phyloP scores from a whole-genome alignment of 2,329 filamentous ascomycete species.

The Canariomyces notabilis region DNA sequence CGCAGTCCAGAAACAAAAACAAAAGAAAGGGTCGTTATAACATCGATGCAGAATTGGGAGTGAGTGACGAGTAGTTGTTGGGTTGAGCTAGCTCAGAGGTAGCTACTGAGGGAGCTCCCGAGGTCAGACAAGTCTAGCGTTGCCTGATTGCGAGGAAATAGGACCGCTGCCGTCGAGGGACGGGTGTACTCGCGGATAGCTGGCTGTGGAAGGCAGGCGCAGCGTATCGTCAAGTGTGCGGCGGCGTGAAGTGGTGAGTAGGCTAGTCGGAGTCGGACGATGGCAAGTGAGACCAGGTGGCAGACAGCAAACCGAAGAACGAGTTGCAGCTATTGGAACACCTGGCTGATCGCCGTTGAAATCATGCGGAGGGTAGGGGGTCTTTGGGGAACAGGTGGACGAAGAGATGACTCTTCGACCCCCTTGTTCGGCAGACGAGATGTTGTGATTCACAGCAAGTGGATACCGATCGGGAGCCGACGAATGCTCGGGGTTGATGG shows the following conservation, averaged over 20 bases:
- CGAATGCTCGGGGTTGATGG: conserved; percentile 12
- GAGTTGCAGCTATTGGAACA: conserved; percentile 34
- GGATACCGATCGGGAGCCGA: conserved; percentile 21
- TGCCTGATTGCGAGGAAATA: neutral
- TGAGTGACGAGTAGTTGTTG: conserved; percentile 22
- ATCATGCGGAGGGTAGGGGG: conserved; percentile 36
- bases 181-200: conserved; percentile 5
- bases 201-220: conserved; percentile 1
- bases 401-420: conserved; percentile 46
- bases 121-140: too few relatives aligned
- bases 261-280: conserved; percentile 1
- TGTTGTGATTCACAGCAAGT: conserved; percentile 25
- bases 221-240: conserved; percentile 11
- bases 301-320: conserved; percentile 30
- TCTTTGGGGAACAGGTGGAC: conserved; percentile 39
- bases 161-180: neutral
- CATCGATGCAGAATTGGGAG: conserved; percentile 33
- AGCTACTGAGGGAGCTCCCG: too few relatives aligned
- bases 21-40: conserved; percentile 39
- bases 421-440: conserved; percentile 30
- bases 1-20: conserved; percentile 24
- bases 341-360: conserved; percentile 34
- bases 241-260: conserved; percentile 10
- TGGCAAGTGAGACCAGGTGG: conserved; percentile 27
- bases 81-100: too few relatives aligned